phyloP scores from a whole-genome alignment of 768 basidiomycete species.

The Sistotremastrum niveocremeum region DNA sequence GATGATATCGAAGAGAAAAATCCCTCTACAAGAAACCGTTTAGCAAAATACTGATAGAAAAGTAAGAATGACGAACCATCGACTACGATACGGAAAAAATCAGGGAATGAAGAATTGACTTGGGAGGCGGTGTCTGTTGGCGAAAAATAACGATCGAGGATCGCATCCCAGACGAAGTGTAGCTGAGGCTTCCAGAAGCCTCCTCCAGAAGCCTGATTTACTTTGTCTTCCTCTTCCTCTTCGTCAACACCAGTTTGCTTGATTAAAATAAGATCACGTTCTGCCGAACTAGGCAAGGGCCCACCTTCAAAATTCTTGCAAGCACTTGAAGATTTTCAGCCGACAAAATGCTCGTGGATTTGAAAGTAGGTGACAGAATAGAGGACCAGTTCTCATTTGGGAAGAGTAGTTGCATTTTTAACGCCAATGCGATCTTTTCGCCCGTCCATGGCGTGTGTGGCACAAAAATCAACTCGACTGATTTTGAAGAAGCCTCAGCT shows the following conservation, averaged over 20 bases:
- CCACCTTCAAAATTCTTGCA: constrained; percentile 70
- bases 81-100: constrained; percentile 84
- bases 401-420: constrained; percentile 50
- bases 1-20: constrained; percentile 78
- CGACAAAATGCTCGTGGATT: constrained; percentile 53
- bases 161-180: constrained; percentile 82
- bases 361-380: constrained; percentile 60
- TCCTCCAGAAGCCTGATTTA: constrained; percentile 32
- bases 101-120: constrained; percentile 58
- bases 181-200: constrained; percentile 74
- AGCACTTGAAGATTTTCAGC: constrained; percentile 59
- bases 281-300: constrained; percentile 2
- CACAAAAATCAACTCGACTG: constrained; percentile 39
- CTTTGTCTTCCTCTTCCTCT: constrained; percentile 32
- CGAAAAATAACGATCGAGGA: constrained; percentile 65
- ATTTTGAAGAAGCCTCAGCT: constrained; percentile 39
- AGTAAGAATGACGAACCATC: constrained; percentile 49
- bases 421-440: constrained; percentile 73
- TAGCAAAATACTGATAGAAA: not conserved
- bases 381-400: constrained; percentile 57
- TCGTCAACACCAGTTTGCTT: constrained; percentile 33
- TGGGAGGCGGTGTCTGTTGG: constrained; percentile 21
- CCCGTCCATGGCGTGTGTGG: constrained; percentile 55
- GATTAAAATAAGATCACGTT: constrained; percentile 18
- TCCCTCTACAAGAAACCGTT: constrained; percentile 41